Conservation (phyloP, 371 early-diverging fungal species). For the Mortierella sp. region DNA sequence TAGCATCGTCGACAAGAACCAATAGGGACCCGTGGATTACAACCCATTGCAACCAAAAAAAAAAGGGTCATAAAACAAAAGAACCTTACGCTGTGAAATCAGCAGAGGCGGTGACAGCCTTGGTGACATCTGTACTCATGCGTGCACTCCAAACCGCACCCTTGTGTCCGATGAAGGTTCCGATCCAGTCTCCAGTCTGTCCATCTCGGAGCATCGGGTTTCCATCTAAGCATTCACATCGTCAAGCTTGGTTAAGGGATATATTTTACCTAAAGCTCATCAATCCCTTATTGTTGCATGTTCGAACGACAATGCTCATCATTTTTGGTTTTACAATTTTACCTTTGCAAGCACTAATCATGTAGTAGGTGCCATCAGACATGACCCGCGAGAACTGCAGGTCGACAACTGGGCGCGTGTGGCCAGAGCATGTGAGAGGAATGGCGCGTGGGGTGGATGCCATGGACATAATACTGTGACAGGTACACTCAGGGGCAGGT, state of each 20-base stretch:
- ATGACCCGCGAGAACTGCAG: conserved; percentile 80
- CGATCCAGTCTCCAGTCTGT: conserved; percentile 91
- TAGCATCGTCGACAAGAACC: neutral
- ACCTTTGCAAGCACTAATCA: conserved; percentile 94
- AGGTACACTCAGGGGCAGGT: too few relatives aligned
- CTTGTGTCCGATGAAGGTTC: conserved; percentile 89
- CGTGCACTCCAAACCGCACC: conserved; percentile 93
- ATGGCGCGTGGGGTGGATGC: conserved; percentile 59
- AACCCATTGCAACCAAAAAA: neutral
- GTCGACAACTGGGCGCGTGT: conserved; percentile 91
- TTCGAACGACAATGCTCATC: neutral
- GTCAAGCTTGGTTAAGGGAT: too few relatives aligned
- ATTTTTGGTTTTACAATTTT: conserved; percentile 1
- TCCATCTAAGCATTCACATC: conserved; percentile 79
- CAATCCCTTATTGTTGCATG: too few relatives aligned
- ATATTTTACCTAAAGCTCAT: too few relatives aligned
- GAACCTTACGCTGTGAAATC: conserved; percentile 81
- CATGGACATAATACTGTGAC: conserved; percentile 27
- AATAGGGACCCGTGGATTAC: neutral
- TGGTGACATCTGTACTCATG: conserved; percentile 75
- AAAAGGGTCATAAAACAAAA: neutral
- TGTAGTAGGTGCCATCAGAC: conserved; percentile 74
- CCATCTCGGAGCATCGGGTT: conserved; percentile 90
- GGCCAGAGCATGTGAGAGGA: conserved; percentile 89
- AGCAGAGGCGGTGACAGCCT: conserved; percentile 90